Conservation (phyloP, 495 filamentous ascomycete species). For the Lichenothelia convexa region DNA sequence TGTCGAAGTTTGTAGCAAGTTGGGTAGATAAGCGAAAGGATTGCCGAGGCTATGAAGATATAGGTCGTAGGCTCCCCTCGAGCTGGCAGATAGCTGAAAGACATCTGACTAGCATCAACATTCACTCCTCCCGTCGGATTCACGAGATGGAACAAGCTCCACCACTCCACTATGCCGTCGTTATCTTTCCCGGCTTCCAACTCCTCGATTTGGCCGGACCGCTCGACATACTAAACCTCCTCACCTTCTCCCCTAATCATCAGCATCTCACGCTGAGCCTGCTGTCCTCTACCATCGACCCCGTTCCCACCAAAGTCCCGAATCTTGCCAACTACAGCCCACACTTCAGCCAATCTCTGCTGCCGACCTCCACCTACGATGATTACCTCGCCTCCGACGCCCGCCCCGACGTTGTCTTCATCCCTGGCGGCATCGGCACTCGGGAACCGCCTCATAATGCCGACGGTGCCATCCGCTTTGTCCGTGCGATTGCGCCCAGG, state of each 20-base stretch:
- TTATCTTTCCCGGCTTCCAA: constrained; percentile 34
- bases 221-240: constrained; percentile 39
- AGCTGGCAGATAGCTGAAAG: too few relatives aligned
- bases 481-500: constrained; percentile 24
- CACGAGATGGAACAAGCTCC: too few relatives aligned
- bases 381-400: constrained; percentile 19
- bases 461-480: constrained; percentile 24
- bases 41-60: too few relatives aligned
- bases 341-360: too few relatives aligned
- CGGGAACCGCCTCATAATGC: constrained; percentile 23
- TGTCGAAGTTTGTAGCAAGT: too few relatives aligned
- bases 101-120: too few relatives aligned
- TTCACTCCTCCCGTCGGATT: too few relatives aligned
- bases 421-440: constrained; percentile 43
- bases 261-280: constrained; percentile 24
- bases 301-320: constrained; percentile 32
- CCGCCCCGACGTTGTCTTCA: constrained; percentile 39
- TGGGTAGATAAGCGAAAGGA: too few relatives aligned
- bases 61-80: too few relatives aligned
- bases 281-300: constrained; percentile 33
- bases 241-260: constrained; percentile 24
- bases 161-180: constrained; percentile 19
- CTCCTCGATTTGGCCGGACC: constrained; percentile 40
- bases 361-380: too few relatives aligned
- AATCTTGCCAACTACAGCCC: too few relatives aligned